Conservation (phyloP, 106 monocot species). For the Hemerocallis citrina region DNA sequence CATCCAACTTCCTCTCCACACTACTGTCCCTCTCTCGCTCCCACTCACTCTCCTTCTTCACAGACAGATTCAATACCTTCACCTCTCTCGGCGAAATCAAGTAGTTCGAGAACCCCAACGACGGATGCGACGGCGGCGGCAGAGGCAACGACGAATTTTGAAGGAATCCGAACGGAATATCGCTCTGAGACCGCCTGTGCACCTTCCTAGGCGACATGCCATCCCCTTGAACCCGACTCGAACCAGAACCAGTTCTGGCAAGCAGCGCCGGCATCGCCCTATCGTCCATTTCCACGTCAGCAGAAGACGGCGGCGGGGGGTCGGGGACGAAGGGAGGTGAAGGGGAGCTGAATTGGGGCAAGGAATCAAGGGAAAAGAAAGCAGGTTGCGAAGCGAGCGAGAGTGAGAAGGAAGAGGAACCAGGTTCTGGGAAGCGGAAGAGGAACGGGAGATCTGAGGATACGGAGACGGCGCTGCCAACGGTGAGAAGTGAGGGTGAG, state of each 20-base stretch:
- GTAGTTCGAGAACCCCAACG: conserved; percentile 2
- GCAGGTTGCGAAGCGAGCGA: conserved; percentile 65
- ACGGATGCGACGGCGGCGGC: conserved; percentile 12
- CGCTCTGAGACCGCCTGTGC: conserved; percentile 72
- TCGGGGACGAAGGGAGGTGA: conserved; percentile 13
- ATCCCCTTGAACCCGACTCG: background rate
- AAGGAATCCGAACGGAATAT: conserved; percentile 53
- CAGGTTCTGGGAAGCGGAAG: conserved; percentile 3
- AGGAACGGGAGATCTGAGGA: conserved; percentile 18
- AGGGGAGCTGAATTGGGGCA: conserved; percentile 24
- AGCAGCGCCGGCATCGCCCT: conserved; percentile 1
- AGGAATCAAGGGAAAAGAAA: conserved; percentile 43
- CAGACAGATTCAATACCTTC: background rate
- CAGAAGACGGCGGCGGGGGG: conserved; percentile 22
- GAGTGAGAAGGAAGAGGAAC: conserved; percentile 22
- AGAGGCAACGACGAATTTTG: no score
- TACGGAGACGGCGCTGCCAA: conserved; percentile 13
- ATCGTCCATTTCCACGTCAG: conserved; percentile 46
- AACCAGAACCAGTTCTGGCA: conserved; percentile 1
- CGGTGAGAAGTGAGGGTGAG: conserved; percentile 25
- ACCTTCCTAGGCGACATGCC: conserved; percentile 56
- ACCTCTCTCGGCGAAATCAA: background rate
- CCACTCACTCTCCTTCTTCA: conserved; percentile 59
- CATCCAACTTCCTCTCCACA: conserved; percentile 23
- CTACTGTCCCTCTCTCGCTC: conserved; percentile 17